A percentile compares a stretch with the other conserved stretches of the same genome.
Evolutionary conservation across 164 flowering plant species (phyloP).

Genomic region (Vitis rupestris): DNA sequence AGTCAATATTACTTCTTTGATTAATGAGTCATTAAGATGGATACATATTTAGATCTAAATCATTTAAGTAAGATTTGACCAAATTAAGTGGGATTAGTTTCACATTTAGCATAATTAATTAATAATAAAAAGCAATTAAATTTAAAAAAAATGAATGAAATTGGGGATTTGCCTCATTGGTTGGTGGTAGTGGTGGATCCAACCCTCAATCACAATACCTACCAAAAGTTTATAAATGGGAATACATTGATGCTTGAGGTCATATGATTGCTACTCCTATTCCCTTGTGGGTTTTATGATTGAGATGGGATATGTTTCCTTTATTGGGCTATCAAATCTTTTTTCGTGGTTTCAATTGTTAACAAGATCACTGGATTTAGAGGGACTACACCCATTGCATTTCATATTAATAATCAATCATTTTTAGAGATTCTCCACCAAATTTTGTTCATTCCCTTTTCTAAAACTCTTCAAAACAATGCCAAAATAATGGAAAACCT

Average conservation of each 20-base stretch:
- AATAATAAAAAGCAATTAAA: no score
- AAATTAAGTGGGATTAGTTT: slow-evolving; percentile 4
- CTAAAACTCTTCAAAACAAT: not conserved
- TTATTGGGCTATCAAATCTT: not conserved
- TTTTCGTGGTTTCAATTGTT: not conserved
- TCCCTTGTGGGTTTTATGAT: not conserved
- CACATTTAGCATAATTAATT: not conserved
- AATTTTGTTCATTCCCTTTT: not conserved
- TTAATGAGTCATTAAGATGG: not conserved
- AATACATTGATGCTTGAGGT: not conserved
- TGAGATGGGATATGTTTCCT: not conserved
- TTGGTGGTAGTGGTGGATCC: slow-evolving; percentile 16
- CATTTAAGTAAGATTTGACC: no score
- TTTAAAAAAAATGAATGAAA: not conserved
- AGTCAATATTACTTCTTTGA: not conserved
- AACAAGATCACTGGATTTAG: no score
- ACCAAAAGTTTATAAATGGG: not conserved
- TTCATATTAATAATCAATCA: not conserved
- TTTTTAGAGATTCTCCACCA: not conserved
- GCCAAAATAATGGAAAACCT: no score
- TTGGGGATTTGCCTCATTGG: not conserved
- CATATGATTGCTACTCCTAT: not conserved
- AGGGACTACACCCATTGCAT: no score
- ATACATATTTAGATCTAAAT: not conserved
- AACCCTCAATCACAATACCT: slow-evolving; percentile 13